Base-by-base conservation (phyloP, 176 grass and related monocot genomes). In the Triticum dicoccoides region DNA sequence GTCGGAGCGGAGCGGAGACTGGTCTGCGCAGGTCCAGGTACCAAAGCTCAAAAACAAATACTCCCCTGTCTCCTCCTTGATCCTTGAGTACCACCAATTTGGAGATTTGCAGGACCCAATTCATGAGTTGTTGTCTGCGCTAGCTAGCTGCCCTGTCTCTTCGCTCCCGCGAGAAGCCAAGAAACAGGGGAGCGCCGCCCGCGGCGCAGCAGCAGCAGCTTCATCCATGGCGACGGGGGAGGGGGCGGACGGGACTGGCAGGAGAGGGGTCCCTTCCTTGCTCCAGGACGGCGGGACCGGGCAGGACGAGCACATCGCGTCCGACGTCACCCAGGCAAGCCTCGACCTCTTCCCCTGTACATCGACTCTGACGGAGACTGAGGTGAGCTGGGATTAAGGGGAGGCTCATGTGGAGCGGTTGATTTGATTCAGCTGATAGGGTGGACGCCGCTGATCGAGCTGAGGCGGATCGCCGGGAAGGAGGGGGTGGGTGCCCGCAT, bases 401-500 rank as follows among this genome's bases (percentile, higher is more conserved):
- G 75, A 77, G 75, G 51, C 75, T 77, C 17, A 58, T 58, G 29
- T 1, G 29, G 20, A 5, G 47, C 3, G 9, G 0, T 20, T 68
- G 23, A 1, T 33, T 21, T 81, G 0, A 0, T 71, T 80, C 87
- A 97, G 95, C 88, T 95, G 10, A 84, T 98, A 68, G 95, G 92
- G 39, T 95, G 95, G 92, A 97, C 95, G 2, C 95, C 92, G 37
- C 77, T 94, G 42, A 10, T 97, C 51, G 86, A 97, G 20, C 45
- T 97, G 66, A 94, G 91, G 29, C 71, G 62, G 44, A 92, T 97
- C 35, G 12, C 61, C 6, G n/a, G 41, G 3, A 92, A 89, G 78
- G 92, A 97, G 21, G 84, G 79, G 27, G 74, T 92, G 73, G 52
- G 76, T 69, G 88, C 72, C 5, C 84, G 88, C 62, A 78, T 94